Evolutionary conservation across 306 rosid species (phyloP).

Genomic region (Prunus davidiana): DNA sequence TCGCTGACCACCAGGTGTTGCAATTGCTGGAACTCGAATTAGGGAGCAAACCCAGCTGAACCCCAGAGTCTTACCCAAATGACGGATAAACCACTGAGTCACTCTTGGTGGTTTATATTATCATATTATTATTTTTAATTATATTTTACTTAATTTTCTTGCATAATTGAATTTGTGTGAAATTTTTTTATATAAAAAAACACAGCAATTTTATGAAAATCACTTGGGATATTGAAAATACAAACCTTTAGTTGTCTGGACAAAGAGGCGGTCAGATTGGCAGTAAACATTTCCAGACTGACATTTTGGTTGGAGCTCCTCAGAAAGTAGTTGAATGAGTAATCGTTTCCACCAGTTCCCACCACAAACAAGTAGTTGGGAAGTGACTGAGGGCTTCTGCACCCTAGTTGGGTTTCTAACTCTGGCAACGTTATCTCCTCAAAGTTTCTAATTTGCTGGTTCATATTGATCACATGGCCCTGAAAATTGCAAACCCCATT

Average conservation of each 20-base stretch:
- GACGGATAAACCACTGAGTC: no score
- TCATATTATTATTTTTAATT: no score
- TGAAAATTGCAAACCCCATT: neutral
- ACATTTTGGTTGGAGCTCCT: constrained; percentile 11
- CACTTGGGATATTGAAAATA: neutral
- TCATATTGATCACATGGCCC: constrained; percentile 41
- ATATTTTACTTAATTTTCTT: no score
- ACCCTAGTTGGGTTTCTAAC: constrained; percentile 8
- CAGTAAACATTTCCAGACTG: constrained; percentile 29
- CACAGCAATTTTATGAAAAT: neutral
- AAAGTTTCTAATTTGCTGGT: constrained; percentile 37
- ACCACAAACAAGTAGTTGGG: constrained; percentile 43
- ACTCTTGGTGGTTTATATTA: no score
- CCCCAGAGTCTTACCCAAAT: no score
- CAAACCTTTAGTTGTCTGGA: constrained; percentile 10
- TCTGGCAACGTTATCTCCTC: constrained; percentile 44
- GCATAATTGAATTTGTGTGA: no score
- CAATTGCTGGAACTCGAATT: no score
- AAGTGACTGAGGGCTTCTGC: neutral
- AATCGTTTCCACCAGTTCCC: constrained; percentile 51
- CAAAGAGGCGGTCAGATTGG: constrained; percentile 32
- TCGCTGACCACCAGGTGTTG: no score
- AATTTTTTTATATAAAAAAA: no score
- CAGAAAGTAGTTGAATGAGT: constrained; percentile 41
- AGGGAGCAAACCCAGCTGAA: no score